phyloP scores from a whole-genome alignment of 495 filamentous ascomycete species.

The Cercophora newfieldiana region DNA sequence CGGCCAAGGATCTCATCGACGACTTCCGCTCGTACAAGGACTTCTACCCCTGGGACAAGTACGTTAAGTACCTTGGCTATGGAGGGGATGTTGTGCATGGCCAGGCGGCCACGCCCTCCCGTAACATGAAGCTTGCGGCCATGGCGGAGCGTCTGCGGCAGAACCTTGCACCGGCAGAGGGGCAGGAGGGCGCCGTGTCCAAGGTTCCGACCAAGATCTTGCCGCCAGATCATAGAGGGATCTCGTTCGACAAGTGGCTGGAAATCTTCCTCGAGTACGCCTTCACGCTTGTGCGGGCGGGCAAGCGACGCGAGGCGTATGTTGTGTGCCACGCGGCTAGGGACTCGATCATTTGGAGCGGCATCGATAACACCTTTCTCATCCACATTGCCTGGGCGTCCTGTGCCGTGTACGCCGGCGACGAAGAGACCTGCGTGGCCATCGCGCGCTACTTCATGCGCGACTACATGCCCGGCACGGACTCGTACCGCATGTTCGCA shows the following conservation, averaged over 20 bases:
- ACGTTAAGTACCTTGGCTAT: conserved; percentile 68
- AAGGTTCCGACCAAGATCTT: conserved; percentile 40
- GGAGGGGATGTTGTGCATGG: conserved; percentile 50
- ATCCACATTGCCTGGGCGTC: conserved; percentile 82
- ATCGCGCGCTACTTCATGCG: conserved; percentile 80
- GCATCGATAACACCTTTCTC: conserved; percentile 63
- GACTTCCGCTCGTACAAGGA: conserved; percentile 75
- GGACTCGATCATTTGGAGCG: conserved; percentile 76
- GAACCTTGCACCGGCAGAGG: conserved; percentile 44
- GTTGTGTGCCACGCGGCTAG: conserved; percentile 70
- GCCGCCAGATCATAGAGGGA: conserved; percentile 68
- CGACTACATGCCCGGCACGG: conserved; percentile 78
- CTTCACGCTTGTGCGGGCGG: conserved; percentile 63
- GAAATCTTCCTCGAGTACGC: conserved; percentile 89
- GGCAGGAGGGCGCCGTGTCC: conserved; percentile 18
- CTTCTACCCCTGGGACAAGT: conserved; percentile 76
- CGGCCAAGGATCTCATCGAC: conserved; percentile 70
- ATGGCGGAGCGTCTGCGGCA: conserved; percentile 66
- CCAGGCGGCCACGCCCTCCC: conserved; percentile 43
- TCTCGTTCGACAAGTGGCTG: conserved; percentile 80
- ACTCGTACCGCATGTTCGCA: conserved; percentile 79
- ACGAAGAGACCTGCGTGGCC: conserved; percentile 73
- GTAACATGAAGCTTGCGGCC: conserved; percentile 63
- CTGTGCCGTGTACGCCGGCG: conserved; percentile 76
- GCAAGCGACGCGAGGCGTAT: conserved; percentile 66